Evolutionary conservation across 176 grass and related monocot species (phyloP).

Genomic region (Chloris gayana): DNA sequence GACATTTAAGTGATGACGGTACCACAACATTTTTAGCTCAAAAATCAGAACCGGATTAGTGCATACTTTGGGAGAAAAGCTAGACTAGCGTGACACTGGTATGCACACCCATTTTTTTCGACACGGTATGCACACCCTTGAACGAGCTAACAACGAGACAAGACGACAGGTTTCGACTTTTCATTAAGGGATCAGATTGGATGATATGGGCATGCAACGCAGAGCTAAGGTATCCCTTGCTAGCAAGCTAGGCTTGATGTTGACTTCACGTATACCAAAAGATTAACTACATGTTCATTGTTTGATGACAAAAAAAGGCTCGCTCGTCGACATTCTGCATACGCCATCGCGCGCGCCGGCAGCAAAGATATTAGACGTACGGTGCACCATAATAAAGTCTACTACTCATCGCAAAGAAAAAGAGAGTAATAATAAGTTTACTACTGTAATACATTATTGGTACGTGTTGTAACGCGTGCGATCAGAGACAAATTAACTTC

Average conservation of each 20-base stretch:
- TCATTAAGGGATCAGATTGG: neutral
- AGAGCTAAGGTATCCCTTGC: neutral
- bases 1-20: too few species aligned
- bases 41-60: too few species aligned
- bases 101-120: too few species aligned
- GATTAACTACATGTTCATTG: neutral
- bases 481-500: neutral
- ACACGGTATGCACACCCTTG: neutral
- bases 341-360: neutral
- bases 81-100: neutral
- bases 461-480: neutral
- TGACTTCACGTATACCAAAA: neutral
- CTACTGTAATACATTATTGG: neutral
- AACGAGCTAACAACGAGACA: slow-evolving; percentile 15
- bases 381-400: neutral
- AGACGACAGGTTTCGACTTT: slow-evolving; percentile 38
- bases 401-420: too few species aligned
- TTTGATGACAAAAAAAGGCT: neutral
- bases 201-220: neutral
- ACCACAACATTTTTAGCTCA: too few species aligned
- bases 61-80: too few species aligned
- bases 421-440: neutral
- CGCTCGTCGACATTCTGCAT: neutral
- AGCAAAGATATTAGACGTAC: neutral
- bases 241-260: slow-evolving; percentile 22